These are phyloP conservation scores for Trichoderma gamsii DNA, from an alignment of 495 filamentous ascomycete species.

Conservation along the genomic window DNA sequence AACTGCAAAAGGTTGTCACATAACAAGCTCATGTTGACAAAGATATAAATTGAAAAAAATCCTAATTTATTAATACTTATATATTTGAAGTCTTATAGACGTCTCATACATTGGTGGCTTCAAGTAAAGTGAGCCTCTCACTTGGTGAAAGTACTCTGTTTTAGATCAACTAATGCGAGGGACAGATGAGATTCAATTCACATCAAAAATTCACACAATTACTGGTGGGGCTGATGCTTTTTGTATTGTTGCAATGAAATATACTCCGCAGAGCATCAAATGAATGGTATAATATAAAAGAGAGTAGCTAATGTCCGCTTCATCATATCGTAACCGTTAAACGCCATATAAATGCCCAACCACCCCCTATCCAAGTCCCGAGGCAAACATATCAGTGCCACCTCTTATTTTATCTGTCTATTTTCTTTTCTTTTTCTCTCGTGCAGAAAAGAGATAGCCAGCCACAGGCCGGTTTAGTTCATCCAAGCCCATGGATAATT, in stretches of 20 bases:
- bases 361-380: background rate
- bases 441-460: background rate
- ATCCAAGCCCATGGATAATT: slow-evolving; percentile 51
- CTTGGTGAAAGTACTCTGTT: too few relatives aligned
- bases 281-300: background rate
- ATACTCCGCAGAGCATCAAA: background rate
- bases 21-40: too few relatives aligned
- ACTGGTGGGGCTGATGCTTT: background rate
- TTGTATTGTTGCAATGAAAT: background rate
- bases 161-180: too few relatives aligned
- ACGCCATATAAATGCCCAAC: slow-evolving; percentile 2
- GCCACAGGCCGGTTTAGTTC: slow-evolving; percentile 21
- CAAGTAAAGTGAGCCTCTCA: too few relatives aligned
- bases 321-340: background rate
- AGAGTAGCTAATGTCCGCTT: background rate
- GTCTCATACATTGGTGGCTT: too few relatives aligned
- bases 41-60: too few relatives aligned
- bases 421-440: background rate
- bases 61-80: too few relatives aligned
- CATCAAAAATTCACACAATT: background rate
- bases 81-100: too few relatives aligned
- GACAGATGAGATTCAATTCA: too few relatives aligned
- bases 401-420: background rate
- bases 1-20: too few relatives aligned
- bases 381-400: background rate